phyloP scores from a whole-genome alignment of 768 basidiomycete genomes.

The Serpula lacrymans region DNA sequence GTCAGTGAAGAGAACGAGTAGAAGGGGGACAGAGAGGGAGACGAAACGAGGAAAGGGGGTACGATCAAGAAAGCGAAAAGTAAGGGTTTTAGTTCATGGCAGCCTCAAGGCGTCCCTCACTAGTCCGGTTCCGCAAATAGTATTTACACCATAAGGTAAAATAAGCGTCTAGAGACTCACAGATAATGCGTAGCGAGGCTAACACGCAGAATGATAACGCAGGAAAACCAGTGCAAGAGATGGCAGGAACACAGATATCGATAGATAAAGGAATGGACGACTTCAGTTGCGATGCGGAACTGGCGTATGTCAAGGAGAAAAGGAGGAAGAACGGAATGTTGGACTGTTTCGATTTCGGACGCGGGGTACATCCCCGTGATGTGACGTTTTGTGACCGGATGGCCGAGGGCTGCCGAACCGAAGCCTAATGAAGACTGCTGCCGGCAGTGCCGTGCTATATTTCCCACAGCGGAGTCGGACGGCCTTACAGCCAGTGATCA shows the following conservation, averaged over 20 bases:
- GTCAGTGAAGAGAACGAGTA: neutral
- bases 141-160: too few species aligned
- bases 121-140: neutral
- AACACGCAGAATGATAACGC: neutral
- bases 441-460: neutral
- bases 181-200: neutral
- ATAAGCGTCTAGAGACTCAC: constrained; percentile 2
- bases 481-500: too few species aligned
- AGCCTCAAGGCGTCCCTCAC: constrained; percentile 6
- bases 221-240: neutral
- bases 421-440: neutral
- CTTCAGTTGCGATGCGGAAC: neutral
- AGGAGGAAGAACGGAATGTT: neutral
- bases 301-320: neutral
- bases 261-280: neutral
- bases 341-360: neutral
- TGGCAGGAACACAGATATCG: neutral
- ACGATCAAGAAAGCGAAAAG: neutral
- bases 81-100: neutral
- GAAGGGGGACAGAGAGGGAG: neutral
- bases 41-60: neutral
- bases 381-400: constrained; percentile 1
- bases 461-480: too few species aligned
- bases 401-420: too few species aligned
- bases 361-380: constrained; percentile 1